Evolutionary conservation across 2,329 filamentous ascomycete genomes (phyloP), one percentile per base, ranked within the genome.

Genomic region (Dothidotthia symphoricarpi): DNA sequence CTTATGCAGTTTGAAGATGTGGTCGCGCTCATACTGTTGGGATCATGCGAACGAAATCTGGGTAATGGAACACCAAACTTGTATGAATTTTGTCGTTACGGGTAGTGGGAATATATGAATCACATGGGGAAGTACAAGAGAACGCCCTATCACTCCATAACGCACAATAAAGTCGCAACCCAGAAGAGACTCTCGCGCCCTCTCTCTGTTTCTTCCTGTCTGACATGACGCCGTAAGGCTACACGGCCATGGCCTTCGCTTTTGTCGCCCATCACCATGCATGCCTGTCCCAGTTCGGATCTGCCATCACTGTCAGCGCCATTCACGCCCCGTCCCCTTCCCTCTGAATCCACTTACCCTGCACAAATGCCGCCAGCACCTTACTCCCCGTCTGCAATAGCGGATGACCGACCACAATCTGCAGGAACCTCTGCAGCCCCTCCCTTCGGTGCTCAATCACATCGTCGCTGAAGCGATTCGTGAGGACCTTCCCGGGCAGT

Each of bases 371-470:
- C 10, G 90, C 91, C 58, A 98, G 71, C 41, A 98, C 93, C 72
- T 97, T 95, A 69, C 89, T 96, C 35, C 93, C 93, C 19, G 93
- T 98, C 79, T 98, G 93, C 70, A 98, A 71, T 59, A 98, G 75
- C 56, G 93, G 93, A 69, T 98, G 93, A 0, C 93, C 91, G 1
- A 95, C 93, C 9, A 98, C 93, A 64, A 97, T 97, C 79, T 93
- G 90, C 64, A 98, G 71, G 66, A 98, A 98, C 65, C 94, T 82
- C 74, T 98, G 90, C 52, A 98, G 74, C 1, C 93, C 93, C 55
- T 91, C 87, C 49, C 91, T 77, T 37, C 93, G 78, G 62, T 94
- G 88, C 75, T 97, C 93, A 66, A 98, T 98, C 60, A 98, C 91
- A 66, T 95, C 90, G 72, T 98, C 93, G 60, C 87, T 94, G 74